These are phyloP conservation scores for Mrakia frigida DNA, from an alignment of 768 basidiomycete species.

Conservation along the genomic window DNA sequence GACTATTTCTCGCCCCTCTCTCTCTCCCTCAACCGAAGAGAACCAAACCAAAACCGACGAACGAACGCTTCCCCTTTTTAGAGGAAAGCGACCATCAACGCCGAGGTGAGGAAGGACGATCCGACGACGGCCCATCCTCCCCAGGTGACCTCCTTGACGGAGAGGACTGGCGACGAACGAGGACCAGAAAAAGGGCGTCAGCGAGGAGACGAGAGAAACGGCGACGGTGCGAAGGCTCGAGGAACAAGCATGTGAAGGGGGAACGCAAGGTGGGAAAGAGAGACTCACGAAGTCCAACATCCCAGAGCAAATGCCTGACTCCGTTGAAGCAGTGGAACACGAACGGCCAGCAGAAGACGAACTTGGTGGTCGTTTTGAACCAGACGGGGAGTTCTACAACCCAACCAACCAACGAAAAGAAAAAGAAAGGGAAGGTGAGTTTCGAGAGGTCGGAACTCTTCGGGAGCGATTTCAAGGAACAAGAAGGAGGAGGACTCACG, in stretches of 20 bases:
- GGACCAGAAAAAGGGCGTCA: background rate
- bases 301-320: slow-evolving; percentile 84
- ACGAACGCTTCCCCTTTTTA: background rate
- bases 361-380: slow-evolving; percentile 70
- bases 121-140: slow-evolving; percentile 30
- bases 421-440: background rate
- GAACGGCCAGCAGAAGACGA: slow-evolving; percentile 76
- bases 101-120: slow-evolving; percentile 19
- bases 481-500: slow-evolving; percentile 22
- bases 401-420: slow-evolving; percentile 42
- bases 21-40: background rate
- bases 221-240: background rate
- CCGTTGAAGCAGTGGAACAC: slow-evolving; percentile 89
- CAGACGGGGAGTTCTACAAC: slow-evolving; percentile 18
- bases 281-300: slow-evolving; percentile 74
- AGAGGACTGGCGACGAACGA: slow-evolving; percentile 21
- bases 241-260: background rate
- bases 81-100: slow-evolving; percentile 15
- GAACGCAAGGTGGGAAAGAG: background rate
- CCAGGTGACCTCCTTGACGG: slow-evolving; percentile 29
- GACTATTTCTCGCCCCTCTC: too few species aligned
- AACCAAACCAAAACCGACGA: background rate
- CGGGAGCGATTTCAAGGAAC: background rate
- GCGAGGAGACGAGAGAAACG: background rate
- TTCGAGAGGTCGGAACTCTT: background rate